phyloP scores from a whole-genome alignment of 2,329 filamentous ascomycete genomes.

The Alternaria viburni region DNA sequence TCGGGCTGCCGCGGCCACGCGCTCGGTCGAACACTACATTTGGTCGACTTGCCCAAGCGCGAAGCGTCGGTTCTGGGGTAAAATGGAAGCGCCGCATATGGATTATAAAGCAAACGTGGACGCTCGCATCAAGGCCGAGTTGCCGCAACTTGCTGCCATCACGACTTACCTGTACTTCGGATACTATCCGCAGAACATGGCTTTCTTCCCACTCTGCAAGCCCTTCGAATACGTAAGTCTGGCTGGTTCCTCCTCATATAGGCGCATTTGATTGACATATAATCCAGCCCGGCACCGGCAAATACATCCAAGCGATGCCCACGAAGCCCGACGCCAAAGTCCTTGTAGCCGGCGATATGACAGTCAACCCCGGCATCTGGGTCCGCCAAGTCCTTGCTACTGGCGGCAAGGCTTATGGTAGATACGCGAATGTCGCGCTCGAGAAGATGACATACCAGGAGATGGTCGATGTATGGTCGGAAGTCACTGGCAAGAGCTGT shows the following conservation, averaged over 20 bases:
- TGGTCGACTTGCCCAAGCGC: conserved; percentile 55
- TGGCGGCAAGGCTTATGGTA: conserved; percentile 24
- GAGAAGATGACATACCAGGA: conserved; percentile 35
- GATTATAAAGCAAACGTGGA: conserved; percentile 53
- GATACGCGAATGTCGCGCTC: conserved; percentile 33
- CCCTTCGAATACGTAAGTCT: conserved; percentile 30
- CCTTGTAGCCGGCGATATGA: conserved; percentile 37
- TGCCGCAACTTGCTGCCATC: conserved; percentile 32
- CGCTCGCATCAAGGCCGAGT: conserved; percentile 48
- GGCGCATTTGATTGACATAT: background rate
- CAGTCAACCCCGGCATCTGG: conserved; percentile 36
- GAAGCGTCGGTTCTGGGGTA: conserved; percentile 39
- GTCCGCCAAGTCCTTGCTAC: conserved; percentile 33
- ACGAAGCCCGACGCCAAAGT: conserved; percentile 30
- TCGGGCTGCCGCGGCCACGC: conserved; percentile 47
- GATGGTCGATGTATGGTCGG: conserved; percentile 34
- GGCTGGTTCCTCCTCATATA: background rate
- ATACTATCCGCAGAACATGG: conserved; percentile 41
- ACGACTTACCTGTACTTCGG: conserved; percentile 40
- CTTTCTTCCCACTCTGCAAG: conserved; percentile 33
- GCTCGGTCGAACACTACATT: conserved; percentile 53
- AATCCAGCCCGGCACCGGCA: conserved; percentile 19
- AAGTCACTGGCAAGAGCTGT: conserved; percentile 36
- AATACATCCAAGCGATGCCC: conserved; percentile 33
- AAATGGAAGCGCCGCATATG: conserved; percentile 50